Evolutionary conservation across 805 yeast species (phyloP), one percentile per base, ranked within the genome.

Genomic region (Ogataea angusta): DNA sequence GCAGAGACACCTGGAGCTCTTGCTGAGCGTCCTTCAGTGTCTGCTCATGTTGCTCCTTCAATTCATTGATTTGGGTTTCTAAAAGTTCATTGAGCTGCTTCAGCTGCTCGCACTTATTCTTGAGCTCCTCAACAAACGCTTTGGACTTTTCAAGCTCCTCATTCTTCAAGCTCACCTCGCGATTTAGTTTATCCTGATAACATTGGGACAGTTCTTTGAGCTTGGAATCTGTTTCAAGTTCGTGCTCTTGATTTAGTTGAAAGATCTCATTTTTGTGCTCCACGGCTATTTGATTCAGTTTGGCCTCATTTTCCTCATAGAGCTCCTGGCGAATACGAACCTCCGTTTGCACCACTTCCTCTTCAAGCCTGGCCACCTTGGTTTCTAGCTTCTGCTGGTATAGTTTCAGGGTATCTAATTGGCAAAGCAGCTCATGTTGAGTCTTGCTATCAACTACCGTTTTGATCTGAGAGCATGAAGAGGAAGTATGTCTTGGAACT

Each of bases 211-310:
- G 43, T 16, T 54, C 58, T 33, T 50, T 57, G 40, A 57, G 48
- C 45, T 56, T 70, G 31, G 38, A 50, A 50, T 57, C 71, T 27
- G 53, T 57, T 41, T 43, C 58, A 19, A 13, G 4, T 13, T 36
- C 43, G 14, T 43, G 41, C n/a, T 39, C 33, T 14, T 59, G 63
- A 34, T 60, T 63, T 9, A 70, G 34, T 4, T 61, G 59, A n/a
- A 55, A 54, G 1, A 69, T 29, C 16, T 65, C 62, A 9, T 50
- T 42, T 21, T 56, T 53, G 36, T 72, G 60, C 26, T 64, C 59
- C 1, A 49, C 46, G 3, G 64, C 64, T 23, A 71, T 58, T 17
- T 71, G 68, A n/a, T 63, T 58, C 6, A 66, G 51, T 34, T 63
- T 63, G 4, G 47, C 51, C 36, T 65, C 69, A 40, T 63, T 66